Evolutionary conservation across 2,329 filamentous ascomycete genomes (phyloP).

Genomic region (Dactylonectria macrodidyma): DNA sequence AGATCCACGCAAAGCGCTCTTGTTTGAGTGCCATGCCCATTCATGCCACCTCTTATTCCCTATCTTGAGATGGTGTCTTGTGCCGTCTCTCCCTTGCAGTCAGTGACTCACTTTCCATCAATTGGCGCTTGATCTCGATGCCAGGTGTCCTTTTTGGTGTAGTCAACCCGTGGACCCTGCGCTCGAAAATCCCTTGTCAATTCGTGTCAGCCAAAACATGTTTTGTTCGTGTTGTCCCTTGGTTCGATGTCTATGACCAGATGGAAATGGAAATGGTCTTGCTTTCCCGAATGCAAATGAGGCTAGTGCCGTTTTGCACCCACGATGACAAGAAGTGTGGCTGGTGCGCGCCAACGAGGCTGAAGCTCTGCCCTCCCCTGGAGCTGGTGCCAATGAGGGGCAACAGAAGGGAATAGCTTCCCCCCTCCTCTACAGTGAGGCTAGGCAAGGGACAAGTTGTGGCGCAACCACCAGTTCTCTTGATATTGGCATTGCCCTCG

Average conservation of each 20-base stretch:
- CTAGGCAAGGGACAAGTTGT: constrained; percentile 6
- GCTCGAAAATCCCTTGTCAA: background rate
- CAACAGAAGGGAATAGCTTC: background rate
- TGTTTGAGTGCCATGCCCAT: background rate
- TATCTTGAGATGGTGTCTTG: constrained; percentile 15
- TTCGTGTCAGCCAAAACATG: background rate
- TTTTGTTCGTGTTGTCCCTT: background rate
- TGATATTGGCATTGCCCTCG: background rate
- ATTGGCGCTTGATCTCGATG: constrained; percentile 5
- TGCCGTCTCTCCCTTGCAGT: constrained; percentile 1
- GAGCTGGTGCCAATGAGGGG: constrained; percentile 1
- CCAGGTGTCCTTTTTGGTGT: background rate
- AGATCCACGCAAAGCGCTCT: background rate
- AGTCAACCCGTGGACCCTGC: background rate
- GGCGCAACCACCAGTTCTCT: constrained; percentile 11
- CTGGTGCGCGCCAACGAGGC: constrained; percentile 8
- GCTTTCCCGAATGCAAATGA: constrained; percentile 11
- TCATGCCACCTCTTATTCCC: background rate
- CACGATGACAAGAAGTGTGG: constrained; percentile 1
- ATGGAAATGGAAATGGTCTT: background rate
- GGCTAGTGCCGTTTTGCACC: constrained; percentile 23
- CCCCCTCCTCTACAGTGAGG: constrained; percentile 17
- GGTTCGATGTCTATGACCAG: constrained; percentile 6
- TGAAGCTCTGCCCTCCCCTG: background rate
- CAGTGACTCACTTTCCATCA: constrained; percentile 24